Evolutionary conservation across 2,329 filamentous ascomycete species (phyloP).

Genomic region (Penicillium vulpinum): DNA sequence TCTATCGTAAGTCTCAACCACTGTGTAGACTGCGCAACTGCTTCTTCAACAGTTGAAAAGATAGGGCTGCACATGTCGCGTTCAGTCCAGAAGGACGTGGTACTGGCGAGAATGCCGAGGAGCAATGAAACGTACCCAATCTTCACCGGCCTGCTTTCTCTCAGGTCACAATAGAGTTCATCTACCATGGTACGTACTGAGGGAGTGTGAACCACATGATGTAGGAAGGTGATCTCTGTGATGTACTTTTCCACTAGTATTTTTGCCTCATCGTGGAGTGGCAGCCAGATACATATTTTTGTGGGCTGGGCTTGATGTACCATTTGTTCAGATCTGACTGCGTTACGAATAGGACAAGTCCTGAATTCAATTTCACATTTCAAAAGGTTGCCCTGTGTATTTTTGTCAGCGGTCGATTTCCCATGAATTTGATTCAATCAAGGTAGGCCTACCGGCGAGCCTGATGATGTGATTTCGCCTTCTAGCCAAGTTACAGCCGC

Average conservation of each 20-base stretch:
- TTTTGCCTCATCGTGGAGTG: constrained; percentile 35
- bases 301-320: neutral
- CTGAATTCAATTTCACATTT: constrained; percentile 14
- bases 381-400: constrained; percentile 1
- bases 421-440: neutral
- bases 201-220: constrained; percentile 38
- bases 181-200: constrained; percentile 30
- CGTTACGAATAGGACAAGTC: constrained; percentile 10
- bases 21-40: constrained; percentile 26
- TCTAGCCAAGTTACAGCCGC: constrained; percentile 19
- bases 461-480: constrained; percentile 12
- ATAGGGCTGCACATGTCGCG: constrained; percentile 14
- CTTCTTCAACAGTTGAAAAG: constrained; percentile 24
- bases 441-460: constrained; percentile 9
- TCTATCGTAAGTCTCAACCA: constrained; percentile 37
- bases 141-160: constrained; percentile 20
- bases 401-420: neutral
- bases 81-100: constrained; percentile 34
- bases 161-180: constrained; percentile 29
- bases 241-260: constrained; percentile 36
- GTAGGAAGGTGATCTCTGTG: constrained; percentile 33
- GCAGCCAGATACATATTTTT: constrained; percentile 35
- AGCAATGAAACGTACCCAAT: constrained; percentile 33
- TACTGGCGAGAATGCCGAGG: constrained; percentile 35
- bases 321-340: neutral